These are phyloP conservation scores for Kentomonas sorsogonicus DNA, from an alignment of 208 protist species.

Conservation along the genomic window DNA sequence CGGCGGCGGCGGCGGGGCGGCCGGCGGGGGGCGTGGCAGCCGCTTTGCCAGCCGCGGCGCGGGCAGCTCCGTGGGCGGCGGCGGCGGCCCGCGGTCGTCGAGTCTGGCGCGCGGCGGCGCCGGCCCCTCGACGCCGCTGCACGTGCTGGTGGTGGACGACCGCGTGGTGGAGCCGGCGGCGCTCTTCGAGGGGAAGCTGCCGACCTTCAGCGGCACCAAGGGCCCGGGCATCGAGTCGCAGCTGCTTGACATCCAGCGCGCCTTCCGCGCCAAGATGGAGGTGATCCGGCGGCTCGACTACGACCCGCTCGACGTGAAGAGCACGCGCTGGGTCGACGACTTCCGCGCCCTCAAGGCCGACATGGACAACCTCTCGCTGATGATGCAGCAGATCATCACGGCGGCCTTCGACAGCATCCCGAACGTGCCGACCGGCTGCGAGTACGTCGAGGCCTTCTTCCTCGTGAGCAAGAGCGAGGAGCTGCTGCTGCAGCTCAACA, in stretches of 20 bases:
- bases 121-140: constrained; percentile 34
- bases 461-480: constrained; percentile 92
- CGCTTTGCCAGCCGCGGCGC: constrained; percentile 15
- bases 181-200: constrained; percentile 73
- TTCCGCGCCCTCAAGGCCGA: constrained; percentile 94
- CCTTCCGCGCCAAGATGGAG: constrained; percentile 91
- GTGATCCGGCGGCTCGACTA: constrained; percentile 90
- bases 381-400: constrained; percentile 96
- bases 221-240: constrained; percentile 94
- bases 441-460: constrained; percentile 96
- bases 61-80: constrained; percentile 6
- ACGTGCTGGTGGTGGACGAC: constrained; percentile 67
- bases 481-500: constrained; percentile 90
- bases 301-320: constrained; percentile 97
- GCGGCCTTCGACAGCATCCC: constrained; percentile 92
- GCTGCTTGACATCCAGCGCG: constrained; percentile 93
- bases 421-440: constrained; percentile 86
- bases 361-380: constrained; percentile 95
- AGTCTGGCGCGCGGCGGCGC: constrained; percentile 1
- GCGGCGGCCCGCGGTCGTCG: background rate
- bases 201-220: constrained; percentile 92
- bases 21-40: constrained; percentile 7
- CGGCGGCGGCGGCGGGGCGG: constrained; percentile 11
- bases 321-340: constrained; percentile 96
- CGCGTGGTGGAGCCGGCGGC: constrained; percentile 21